Conservation (phyloP, 352 stramenopile genomes). For the Pythium plurisporium region DNA sequence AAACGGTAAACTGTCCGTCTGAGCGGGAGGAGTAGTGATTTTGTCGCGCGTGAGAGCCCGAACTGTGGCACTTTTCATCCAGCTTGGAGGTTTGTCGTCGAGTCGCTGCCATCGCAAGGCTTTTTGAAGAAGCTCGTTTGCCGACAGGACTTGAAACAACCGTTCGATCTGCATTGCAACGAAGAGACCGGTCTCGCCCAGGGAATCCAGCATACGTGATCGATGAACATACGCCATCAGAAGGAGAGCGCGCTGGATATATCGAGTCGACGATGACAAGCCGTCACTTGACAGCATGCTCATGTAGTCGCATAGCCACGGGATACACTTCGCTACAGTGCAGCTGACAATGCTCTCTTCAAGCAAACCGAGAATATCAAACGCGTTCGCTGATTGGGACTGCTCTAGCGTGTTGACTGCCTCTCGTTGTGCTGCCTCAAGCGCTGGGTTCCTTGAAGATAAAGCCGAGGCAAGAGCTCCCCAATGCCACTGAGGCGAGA, state of each 20-base stretch:
- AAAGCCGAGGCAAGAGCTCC: slow-evolving; percentile 28
- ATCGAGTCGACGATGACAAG: slow-evolving; percentile 41
- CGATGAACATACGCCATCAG: slow-evolving; percentile 42
- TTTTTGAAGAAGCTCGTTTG: slow-evolving; percentile 22
- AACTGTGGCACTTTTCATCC: slow-evolving; percentile 4
- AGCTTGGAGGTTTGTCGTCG: slow-evolving; percentile 1
- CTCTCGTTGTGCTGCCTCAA: slow-evolving; percentile 45
- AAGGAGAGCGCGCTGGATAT: slow-evolving; percentile 45
- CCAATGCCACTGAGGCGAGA: slow-evolving; percentile 56
- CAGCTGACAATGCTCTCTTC: slow-evolving; percentile 35
- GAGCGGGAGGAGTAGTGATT: background rate
- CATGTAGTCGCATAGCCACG: slow-evolving; percentile 64
- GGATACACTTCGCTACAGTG: slow-evolving; percentile 52
- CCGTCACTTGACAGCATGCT: slow-evolving; percentile 52
- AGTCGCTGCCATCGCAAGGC: background rate
- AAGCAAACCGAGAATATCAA: slow-evolving; percentile 45
- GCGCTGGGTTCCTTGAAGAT: slow-evolving; percentile 40
- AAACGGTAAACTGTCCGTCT: slow-evolving; percentile 45
- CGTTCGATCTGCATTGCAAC: slow-evolving; percentile 59
- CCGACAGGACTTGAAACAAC: slow-evolving; percentile 39
- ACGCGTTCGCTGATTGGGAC: slow-evolving; percentile 16
- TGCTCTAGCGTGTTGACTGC: slow-evolving; percentile 45
- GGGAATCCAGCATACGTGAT: slow-evolving; percentile 32
- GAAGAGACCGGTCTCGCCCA: slow-evolving; percentile 53
- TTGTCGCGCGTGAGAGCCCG: slow-evolving; percentile 9